These are phyloP conservation scores for Aquilaria malaccensis DNA, from an alignment of 345 rosid genomes.

Conservation along the genomic window DNA sequence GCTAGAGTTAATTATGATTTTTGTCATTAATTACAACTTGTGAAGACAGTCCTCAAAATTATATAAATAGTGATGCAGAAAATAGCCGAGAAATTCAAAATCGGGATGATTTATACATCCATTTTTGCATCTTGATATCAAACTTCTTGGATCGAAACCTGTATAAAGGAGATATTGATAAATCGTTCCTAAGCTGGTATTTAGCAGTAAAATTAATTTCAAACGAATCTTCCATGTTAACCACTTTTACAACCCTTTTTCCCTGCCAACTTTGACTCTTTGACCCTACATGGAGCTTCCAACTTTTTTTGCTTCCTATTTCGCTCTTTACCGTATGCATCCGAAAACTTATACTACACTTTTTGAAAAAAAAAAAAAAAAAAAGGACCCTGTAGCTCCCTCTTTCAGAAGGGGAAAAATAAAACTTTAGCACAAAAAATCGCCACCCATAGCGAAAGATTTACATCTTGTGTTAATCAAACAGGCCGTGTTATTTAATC, in stretches of 20 bases:
- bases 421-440: slow-evolving; percentile 6
- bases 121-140: no score
- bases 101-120: no score
- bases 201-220: background rate
- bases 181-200: no score
- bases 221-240: slow-evolving; percentile 1
- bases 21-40: no score
- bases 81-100: no score
- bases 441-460: slow-evolving; percentile 16
- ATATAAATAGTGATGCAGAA: no score
- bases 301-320: slow-evolving; percentile 18
- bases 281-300: slow-evolving; percentile 16
- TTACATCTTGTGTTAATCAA: slow-evolving; percentile 29
- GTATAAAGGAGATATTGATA: no score
- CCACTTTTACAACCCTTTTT: slow-evolving; percentile 2
- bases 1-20: no score
- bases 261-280: background rate
- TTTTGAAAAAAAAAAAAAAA: background rate
- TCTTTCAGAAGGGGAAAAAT: background rate
- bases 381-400: slow-evolving; percentile 15
- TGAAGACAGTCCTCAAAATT: no score
- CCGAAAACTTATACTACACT: slow-evolving; percentile 17
- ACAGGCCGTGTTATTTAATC: slow-evolving; percentile 10
- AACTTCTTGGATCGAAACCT: no score
- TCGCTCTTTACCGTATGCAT: slow-evolving; percentile 15